Evolutionary conservation across 257 asterid genomes (phyloP), one percentile per base, ranked within the genome.

Genomic region (Solanum etuberosum): DNA sequence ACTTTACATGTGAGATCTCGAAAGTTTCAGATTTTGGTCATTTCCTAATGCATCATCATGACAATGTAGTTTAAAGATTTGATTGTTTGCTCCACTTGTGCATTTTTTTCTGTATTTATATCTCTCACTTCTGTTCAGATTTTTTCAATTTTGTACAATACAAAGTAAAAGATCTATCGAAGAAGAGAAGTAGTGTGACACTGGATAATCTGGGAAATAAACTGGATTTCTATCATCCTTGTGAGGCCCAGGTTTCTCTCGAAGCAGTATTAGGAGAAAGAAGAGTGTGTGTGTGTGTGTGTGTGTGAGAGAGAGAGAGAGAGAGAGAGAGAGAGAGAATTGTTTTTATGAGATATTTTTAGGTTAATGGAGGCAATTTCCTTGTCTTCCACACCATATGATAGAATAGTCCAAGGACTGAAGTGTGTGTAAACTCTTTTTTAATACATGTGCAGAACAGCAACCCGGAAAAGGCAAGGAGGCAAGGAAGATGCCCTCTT

Each of bases 401-500:
- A 78, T 43, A 78, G 15, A 18, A 9, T 48, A 48, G 42, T 81
- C 85, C 27, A 81, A 48, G 31, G 67, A 43, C 40, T 87, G 85
- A 85, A 77, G 90, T 87, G 83, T 86, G 77, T 76, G 34, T 46
- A 68, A 61, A 88, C 63, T 68, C n/a, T 82, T 85, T 31, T 71
- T 65, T 71, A 82, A 70, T 88, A 89, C 25, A 89, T 88, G 86
- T 93, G 90, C 96, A 97, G 99, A 92, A 25, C 87, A 89, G 93
- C 90, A 93, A 97, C 89, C 99, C 99, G 16, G 99, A 97, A 27
- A 94, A 92, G 89, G 98, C 91, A 82, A 94, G 99, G 88, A 91
- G 99, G 92, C 99, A 95, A 91, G 99, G 99, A 90, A 93, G 95
- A 86, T 97, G 99, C 90, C 99, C 99, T 83, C 96, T 97, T 72